Evolutionary conservation across 2,329 filamentous ascomycete species (phyloP), one percentile per base, ranked within the genome.

Genomic region (Apiospora saccharicola): DNA sequence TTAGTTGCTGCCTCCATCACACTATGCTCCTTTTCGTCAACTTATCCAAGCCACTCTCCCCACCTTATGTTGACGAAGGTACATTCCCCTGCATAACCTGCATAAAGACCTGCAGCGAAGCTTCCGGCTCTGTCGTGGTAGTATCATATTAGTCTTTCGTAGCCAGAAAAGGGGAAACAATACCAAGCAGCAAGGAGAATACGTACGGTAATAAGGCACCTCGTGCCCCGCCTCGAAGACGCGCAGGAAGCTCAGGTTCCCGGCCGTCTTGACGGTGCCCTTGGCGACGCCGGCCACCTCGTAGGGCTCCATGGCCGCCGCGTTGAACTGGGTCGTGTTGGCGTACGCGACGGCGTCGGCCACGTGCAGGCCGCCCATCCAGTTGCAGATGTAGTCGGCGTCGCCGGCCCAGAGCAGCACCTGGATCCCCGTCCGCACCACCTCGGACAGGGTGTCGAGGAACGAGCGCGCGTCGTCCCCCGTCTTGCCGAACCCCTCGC

Each of bases 341-440:
- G 79, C 72, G 76, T 84, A 89, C 16, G 82, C 79, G 34, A 90
- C 80, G 0, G 82, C 81, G 46, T 89, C 82, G 1, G 86, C 84
- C 1, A 84, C 84, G 14, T 79, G 81, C 7, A 86, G 81, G 44
- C 82, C 84, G n/a, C 88, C 88, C 43, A 86, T 80, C 85, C 87
- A 90, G 79, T 90, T 90, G 76, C 87, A 90, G 70, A 89, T 88
- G 80, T 84, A 90, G 75, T 90, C 88, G 3, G 88, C 84, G 71
- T 90, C 88, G 46, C 88, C 88, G 0, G 88, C 87, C 87, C 87
- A 90, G 61, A 89, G 79, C 2, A 89, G 76, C 0, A 87, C 85
- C 30, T 81, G 82, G 44, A 89, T 83, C 2, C 85, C 86, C 10
- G 83, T 83, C 73, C 85, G 80, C 24, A 88, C 83, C 3, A 89